A percentile compares a stretch with the other conserved stretches of the same genome.
Conservation (phyloP, 495 filamentous ascomycete genomes). For the Hyaloscypha finlandica region DNA sequence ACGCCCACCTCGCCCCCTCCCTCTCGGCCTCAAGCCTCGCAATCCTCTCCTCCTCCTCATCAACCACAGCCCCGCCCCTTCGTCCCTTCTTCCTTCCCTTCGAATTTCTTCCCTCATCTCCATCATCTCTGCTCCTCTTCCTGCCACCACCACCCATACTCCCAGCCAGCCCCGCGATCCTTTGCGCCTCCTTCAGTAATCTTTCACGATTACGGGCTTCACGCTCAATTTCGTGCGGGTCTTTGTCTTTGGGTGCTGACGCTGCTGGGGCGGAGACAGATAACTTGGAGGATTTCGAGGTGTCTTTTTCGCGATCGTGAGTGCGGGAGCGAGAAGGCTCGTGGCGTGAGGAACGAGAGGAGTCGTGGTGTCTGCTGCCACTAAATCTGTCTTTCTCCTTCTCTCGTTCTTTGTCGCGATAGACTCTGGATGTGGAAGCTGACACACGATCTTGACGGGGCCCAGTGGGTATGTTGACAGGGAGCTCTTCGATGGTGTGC, state of each 20-base stretch:
- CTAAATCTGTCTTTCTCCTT: slow-evolving; percentile 20
- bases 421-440: slow-evolving; percentile 25
- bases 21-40: slow-evolving; percentile 41
- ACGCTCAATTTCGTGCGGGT: slow-evolving; percentile 76
- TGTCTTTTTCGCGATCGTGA: slow-evolving; percentile 18
- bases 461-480: slow-evolving; percentile 29
- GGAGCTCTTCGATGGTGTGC: slow-evolving; percentile 41
- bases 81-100: slow-evolving; percentile 47
- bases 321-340: slow-evolving; percentile 13
- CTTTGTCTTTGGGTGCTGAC: slow-evolving; percentile 36
- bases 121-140: slow-evolving; percentile 47
- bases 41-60: slow-evolving; percentile 50
- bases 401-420: slow-evolving; percentile 26
- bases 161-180: slow-evolving; percentile 56
- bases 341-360: slow-evolving; percentile 11
- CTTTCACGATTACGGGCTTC: slow-evolving; percentile 76
- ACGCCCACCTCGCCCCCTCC: slow-evolving; percentile 33
- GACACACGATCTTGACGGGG: slow-evolving; percentile 24
- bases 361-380: slow-evolving; percentile 16
- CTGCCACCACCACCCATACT: slow-evolving; percentile 25
- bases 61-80: slow-evolving; percentile 43
- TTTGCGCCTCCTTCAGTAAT: slow-evolving; percentile 74
- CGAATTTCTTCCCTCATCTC: slow-evolving; percentile 42
- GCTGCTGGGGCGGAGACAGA: slow-evolving; percentile 34
- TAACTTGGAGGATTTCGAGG: slow-evolving; percentile 38